Evolutionary conservation across 176 grass and related monocot species (phyloP), one percentile per base, ranked within the genome.

Genomic region (Hyparrhenia diplandra): DNA sequence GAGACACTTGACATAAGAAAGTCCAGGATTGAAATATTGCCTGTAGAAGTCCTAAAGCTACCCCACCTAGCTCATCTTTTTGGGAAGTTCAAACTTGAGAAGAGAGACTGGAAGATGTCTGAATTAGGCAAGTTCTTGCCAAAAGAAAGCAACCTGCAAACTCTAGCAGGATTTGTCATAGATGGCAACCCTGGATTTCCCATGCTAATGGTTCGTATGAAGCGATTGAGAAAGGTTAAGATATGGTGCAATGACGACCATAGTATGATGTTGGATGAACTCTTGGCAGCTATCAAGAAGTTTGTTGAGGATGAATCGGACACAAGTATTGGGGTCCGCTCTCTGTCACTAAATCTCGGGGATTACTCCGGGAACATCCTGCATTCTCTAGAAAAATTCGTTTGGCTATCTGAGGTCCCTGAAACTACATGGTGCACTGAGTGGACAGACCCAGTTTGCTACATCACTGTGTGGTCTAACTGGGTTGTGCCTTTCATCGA

Each of bases 321-420:
- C 37, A 40, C 37, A 40, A 40, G 37, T 40, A 40, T 40, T 40
- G 37, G 37, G 7, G 37, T 40, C 37, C 37, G 37, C 8, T 40
- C 37, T 10, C 37, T 40, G 2, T 40, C 37, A 9, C 37, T 40
- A 10, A 7, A 40, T 40, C 37, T 40, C 37, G 8, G 37, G 37
- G 8, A 40, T 10, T 40, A 0, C 37, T 40, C 37, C 8, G 37
- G 1, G 37, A 40, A 40, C 8, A 20, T 63, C 21, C 69, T 73
- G 5, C 1, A 6, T 34, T 62, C 79, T 23, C 40, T 82, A 10
- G 12, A 71, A 3, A 67, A 41, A n/a, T 13, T 14, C 20, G 3
- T 67, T 12, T 31, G 24, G 42, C 4, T 40, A 84, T 69, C 82
- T 84, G 0, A 84, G 27, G 1, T 84, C 82, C 0, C 24, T 84